Evolutionary conservation across 495 filamentous ascomycete species (phyloP).

Genomic region (Penicillium lagena): DNA sequence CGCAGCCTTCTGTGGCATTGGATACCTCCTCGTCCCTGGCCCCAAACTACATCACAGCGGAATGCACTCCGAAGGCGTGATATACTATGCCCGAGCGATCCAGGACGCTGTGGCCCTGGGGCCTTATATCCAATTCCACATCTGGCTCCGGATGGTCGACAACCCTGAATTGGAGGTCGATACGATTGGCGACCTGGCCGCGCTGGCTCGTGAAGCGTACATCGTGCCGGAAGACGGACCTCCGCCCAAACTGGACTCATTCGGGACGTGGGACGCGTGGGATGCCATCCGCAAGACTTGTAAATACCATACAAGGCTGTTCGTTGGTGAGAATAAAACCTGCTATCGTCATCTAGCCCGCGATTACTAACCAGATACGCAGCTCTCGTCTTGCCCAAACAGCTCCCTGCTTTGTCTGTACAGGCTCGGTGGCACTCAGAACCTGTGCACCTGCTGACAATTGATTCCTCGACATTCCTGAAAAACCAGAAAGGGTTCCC

Average conservation of each 20-base stretch:
- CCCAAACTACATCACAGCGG: slow-evolving; percentile 51
- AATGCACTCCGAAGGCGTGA: slow-evolving; percentile 38
- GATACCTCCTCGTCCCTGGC: slow-evolving; percentile 73
- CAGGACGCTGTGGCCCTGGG: slow-evolving; percentile 69
- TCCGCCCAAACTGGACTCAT: slow-evolving; percentile 50
- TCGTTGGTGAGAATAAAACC: slow-evolving; percentile 65
- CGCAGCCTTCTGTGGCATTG: slow-evolving; percentile 87
- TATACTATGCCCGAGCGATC: slow-evolving; percentile 80
- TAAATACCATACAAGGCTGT: slow-evolving; percentile 75
- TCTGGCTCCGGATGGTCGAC: slow-evolving; percentile 75
- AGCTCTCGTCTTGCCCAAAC: slow-evolving; percentile 78
- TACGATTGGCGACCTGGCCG: slow-evolving; percentile 50
- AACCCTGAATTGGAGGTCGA: slow-evolving; percentile 46
- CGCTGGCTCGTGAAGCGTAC: slow-evolving; percentile 51
- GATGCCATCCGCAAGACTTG: slow-evolving; percentile 78
- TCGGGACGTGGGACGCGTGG: slow-evolving; percentile 89
- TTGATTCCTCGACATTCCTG: slow-evolving; percentile 62
- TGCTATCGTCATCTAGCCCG: not conserved
- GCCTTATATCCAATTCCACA: slow-evolving; percentile 69
- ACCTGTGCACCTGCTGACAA: slow-evolving; percentile 72
- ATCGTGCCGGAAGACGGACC: slow-evolving; percentile 22
- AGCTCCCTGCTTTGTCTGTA: slow-evolving; percentile 64
- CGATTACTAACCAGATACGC: not conserved
- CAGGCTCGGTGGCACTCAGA: slow-evolving; percentile 94
- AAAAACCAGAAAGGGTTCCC: slow-evolving; percentile 75